A percentile compares a stretch with the other conserved stretches of the same genome.
phyloP scores from a whole-genome alignment of 202 grass and related monocot species.

The Setaria italica region DNA sequence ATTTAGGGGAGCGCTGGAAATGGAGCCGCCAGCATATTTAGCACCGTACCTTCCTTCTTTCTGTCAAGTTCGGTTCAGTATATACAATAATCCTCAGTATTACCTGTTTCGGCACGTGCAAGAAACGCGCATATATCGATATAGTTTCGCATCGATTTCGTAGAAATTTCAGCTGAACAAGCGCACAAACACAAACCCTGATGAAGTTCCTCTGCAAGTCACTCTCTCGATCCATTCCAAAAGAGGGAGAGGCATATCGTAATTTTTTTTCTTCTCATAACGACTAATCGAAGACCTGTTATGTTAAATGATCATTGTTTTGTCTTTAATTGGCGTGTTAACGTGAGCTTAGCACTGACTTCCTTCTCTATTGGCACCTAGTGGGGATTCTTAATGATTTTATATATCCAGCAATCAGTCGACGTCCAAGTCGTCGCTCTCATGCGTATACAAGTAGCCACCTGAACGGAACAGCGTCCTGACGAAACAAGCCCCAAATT shows the following conservation, averaged over 20 bases:
- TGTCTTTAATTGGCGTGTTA: background rate
- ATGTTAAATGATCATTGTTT: background rate
- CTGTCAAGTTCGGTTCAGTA: background rate
- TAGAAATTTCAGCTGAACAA: background rate
- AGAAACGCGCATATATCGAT: background rate
- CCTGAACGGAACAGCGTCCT: conserved; percentile 28
- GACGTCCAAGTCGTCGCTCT: conserved; percentile 22
- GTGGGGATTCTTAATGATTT: background rate
- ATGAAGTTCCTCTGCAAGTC: background rate
- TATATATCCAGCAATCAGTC: background rate
- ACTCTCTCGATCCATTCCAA: background rate
- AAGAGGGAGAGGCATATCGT: background rate
- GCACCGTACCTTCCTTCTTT: conserved; percentile 28
- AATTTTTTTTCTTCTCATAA: background rate
- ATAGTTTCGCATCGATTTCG: conserved; percentile 5
- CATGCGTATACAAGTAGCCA: background rate
- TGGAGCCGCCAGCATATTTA: conserved; percentile 20
- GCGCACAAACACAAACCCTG: background rate
- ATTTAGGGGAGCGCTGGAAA: background rate
- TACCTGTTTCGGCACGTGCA: background rate
- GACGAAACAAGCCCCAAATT: conserved; percentile 7
- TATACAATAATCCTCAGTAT: background rate
- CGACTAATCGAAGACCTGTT: background rate
- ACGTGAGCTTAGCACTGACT: conserved; percentile 1
- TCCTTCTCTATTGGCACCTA: background rate